Evolutionary conservation across 371 early-diverging fungal species (phyloP).

Genomic region (Rhizomucor pusillus): DNA sequence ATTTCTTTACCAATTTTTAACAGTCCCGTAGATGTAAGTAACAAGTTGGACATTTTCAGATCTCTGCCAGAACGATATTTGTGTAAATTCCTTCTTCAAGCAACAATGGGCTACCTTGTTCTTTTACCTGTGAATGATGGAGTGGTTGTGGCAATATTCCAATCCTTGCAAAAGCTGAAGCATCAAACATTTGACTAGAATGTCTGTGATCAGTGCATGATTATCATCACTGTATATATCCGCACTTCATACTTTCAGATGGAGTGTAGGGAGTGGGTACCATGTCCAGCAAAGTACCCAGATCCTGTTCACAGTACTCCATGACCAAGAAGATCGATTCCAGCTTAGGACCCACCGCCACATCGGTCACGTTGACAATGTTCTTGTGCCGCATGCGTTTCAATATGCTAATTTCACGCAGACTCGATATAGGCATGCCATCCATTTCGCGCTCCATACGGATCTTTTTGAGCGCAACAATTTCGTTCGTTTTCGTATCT

Average conservation of each 20-base stretch:
- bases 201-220: no score
- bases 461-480: conserved; percentile 91
- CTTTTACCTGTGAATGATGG: conserved; percentile 69
- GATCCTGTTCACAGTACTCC: conserved; percentile 80
- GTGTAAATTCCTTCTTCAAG: neutral
- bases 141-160: conserved; percentile 75
- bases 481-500: conserved; percentile 51
- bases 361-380: conserved; percentile 83
- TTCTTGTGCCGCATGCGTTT: conserved; percentile 82
- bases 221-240: no score
- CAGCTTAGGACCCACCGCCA: conserved; percentile 64
- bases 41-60: conserved; percentile 83
- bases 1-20: conserved; percentile 72
- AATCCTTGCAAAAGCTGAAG: conserved; percentile 74
- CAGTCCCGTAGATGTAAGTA: conserved; percentile 70
- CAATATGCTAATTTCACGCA: conserved; percentile 92
- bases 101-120: neutral
- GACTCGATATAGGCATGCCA: conserved; percentile 79
- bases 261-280: conserved; percentile 56
- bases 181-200: conserved; percentile 77
- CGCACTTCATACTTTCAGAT: conserved; percentile 46
- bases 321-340: conserved; percentile 74
- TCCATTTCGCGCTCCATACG: conserved; percentile 82
- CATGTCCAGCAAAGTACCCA: conserved; percentile 66
- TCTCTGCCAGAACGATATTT: conserved; percentile 46